phyloP scores from a whole-genome alignment of 495 filamentous ascomycete genomes.

The Articulospora tetracladia region DNA sequence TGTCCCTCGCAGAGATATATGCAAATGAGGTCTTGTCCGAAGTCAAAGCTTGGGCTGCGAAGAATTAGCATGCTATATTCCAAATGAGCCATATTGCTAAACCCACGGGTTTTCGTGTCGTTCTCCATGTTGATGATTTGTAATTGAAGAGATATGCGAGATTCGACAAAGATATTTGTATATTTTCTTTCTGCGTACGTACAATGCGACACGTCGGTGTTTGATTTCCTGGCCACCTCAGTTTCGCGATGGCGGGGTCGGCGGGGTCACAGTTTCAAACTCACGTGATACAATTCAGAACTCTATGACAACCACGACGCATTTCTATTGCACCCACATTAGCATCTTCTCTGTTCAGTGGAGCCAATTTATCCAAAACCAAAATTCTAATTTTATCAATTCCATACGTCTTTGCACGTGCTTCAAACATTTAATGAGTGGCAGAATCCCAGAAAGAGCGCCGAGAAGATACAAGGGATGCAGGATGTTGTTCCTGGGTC shows the following conservation, averaged over 20 bases:
- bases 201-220: neutral
- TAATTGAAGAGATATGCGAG: neutral
- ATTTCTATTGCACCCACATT: too few relatives aligned
- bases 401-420: too few relatives aligned
- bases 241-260: neutral
- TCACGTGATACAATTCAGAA: too few relatives aligned
- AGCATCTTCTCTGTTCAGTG: too few relatives aligned
- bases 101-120: slow-evolving; percentile 58
- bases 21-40: slow-evolving; percentile 85
- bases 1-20: slow-evolving; percentile 71
- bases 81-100: slow-evolving; percentile 20
- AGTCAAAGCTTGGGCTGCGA: slow-evolving; percentile 69
- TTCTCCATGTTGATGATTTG: slow-evolving; percentile 49
- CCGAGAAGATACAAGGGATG: too few relatives aligned
- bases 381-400: too few relatives aligned
- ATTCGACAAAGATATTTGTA: neutral
- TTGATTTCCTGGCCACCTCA: neutral
- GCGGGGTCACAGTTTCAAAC: neutral
- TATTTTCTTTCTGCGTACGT: neutral
- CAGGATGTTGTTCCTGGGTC: too few relatives aligned
- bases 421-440: too few relatives aligned
- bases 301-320: too few relatives aligned
- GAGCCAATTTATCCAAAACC: too few relatives aligned
- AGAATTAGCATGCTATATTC: slow-evolving; percentile 5
- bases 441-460: too few relatives aligned